Evolutionary conservation across 73 alveolate genomes (phyloP).

Genomic region (Strombidium stylifer): DNA sequence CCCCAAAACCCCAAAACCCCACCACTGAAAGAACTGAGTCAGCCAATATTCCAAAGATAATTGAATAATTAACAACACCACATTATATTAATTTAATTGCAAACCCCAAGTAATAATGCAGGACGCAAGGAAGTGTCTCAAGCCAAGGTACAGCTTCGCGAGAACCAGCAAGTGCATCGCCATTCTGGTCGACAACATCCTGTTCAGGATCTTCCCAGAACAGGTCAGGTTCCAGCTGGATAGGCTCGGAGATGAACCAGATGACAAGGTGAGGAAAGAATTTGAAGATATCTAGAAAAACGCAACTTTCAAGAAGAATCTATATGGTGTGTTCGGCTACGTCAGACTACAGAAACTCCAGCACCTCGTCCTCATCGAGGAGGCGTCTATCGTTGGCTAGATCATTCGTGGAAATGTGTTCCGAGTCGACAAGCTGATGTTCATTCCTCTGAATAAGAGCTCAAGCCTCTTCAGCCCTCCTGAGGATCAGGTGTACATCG

Average conservation of each 20-base stretch:
- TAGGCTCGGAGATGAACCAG: background rate
- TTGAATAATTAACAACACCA: no score
- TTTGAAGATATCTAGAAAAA: background rate
- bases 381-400: constrained; percentile 41
- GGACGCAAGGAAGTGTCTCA: constrained; percentile 34
- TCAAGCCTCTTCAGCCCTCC: background rate
- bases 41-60: no score
- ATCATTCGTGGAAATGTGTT: constrained; percentile 34
- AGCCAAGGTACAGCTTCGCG: constrained; percentile 26
- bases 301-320: constrained; percentile 3
- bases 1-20: no score
- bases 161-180: no score
- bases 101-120: constrained; percentile 6
- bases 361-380: constrained; percentile 51
- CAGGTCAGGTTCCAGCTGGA: background rate
- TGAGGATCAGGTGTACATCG: constrained; percentile 60
- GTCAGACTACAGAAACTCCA: constrained; percentile 20
- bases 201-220: background rate
- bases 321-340: constrained; percentile 53
- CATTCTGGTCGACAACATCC: background rate
- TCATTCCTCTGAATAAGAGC: constrained; percentile 26
- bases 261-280: background rate
- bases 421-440: constrained; percentile 52
- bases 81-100: no score
- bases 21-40: no score